Evolutionary conservation across 2,329 filamentous ascomycete species (phyloP), one percentile per base, ranked within the genome.

Genomic region (Blastomyces parvus): DNA sequence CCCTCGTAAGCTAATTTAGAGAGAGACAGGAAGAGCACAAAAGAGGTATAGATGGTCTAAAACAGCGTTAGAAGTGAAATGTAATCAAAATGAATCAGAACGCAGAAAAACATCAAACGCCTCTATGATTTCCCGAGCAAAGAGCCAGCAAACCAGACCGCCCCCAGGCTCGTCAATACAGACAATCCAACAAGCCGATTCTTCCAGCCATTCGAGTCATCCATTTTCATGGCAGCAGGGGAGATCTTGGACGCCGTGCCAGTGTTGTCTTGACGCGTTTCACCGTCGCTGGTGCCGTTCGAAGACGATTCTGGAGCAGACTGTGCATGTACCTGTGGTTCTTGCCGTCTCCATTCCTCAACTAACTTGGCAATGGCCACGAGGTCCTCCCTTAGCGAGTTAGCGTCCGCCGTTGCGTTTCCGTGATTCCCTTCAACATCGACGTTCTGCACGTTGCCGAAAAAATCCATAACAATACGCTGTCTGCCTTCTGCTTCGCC

Each of bases 401-500:
- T 74, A 19, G 70, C 72, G 59, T 87, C 86, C 56, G 86, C 82
- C 46, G 78, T 77, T 64, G 82, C 27, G 27, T 83, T 64, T 8
- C 44, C 44, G 60, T 83, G 81, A 55, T 80, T 79, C 33, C 82
- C 82, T 68, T 94, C 90, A 3, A 97, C 86, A 76, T 97, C 94
- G 3, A 99, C 92, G 69, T 93, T 96, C 74, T 99, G 94, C 17
- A 97, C 91, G 73, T 97, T 99, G 30, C 94, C 94, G 67, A 99
- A 97, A 78, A 99, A 99, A 74, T 99, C 94, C 70, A 96, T 95
- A 50, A 99, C 86, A 38, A 94, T 82, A 52, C 92, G 86, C 69
- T 88, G 85, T 62, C 92, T 84, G 0, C 90, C 93, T 11, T 83
- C 87, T 8, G 86, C 80, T 69, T 91, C 89, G 7, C 91, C 92